These are phyloP conservation scores for Ophiostoma himal-ulmi DNA, from an alignment of 2,329 filamentous ascomycete species.

Conservation along the genomic window DNA sequence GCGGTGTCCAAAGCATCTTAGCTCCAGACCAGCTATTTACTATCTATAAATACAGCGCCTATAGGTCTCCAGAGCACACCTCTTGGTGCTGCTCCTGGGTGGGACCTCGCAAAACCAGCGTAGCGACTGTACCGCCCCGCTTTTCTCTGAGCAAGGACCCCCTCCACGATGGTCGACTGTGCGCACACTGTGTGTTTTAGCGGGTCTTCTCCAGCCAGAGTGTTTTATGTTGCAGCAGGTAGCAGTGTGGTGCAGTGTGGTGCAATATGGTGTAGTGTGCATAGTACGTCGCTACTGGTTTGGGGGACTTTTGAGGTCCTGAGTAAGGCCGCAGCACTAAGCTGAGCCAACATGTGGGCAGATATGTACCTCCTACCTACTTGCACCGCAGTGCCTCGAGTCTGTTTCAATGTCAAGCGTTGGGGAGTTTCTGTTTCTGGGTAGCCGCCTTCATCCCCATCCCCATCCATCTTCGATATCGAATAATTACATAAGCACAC, in stretches of 20 bases:
- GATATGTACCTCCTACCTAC: neutral
- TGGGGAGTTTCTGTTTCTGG: no score
- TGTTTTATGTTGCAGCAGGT: constrained; percentile 11
- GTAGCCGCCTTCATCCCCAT: neutral
- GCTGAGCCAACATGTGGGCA: no score
- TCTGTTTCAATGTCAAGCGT: constrained; percentile 1
- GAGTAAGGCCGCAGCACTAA: neutral
- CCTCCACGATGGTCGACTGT: constrained; percentile 12
- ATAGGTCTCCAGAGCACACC: neutral
- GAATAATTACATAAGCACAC: neutral
- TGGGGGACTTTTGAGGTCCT: neutral
- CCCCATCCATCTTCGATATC: neutral
- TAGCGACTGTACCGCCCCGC: constrained; percentile 22
- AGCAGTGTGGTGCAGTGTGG: neutral
- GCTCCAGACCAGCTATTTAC: neutral
- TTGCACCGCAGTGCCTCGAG: constrained; percentile 1
- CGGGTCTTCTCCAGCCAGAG: constrained; percentile 17
- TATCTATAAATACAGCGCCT: neutral
- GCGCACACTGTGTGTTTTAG: constrained; percentile 24
- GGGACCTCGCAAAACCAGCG: constrained; percentile 23
- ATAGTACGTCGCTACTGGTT: no score
- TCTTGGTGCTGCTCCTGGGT: constrained; percentile 13
- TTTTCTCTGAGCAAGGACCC: constrained; percentile 17
- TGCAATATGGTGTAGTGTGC: neutral
- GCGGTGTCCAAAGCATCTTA: neutral